Evolutionary conservation across 2,329 filamentous ascomycete species (phyloP).

Genomic region (Dactylellina drechsleri): DNA sequence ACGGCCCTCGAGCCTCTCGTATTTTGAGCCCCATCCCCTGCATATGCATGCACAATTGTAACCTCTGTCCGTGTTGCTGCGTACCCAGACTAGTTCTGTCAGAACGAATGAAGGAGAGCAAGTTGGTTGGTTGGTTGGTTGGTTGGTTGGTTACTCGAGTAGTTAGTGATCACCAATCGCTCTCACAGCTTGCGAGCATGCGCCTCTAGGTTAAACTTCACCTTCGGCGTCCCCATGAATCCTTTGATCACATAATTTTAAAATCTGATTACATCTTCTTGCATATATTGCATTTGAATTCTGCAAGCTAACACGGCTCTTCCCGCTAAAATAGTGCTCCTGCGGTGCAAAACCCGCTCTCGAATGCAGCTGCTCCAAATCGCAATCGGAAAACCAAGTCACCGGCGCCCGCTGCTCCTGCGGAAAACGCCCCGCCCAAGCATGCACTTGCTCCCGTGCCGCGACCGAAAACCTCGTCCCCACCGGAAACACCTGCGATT

Average conservation of each 20-base stretch:
- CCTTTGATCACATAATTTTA: too few relatives aligned
- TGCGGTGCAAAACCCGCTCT: constrained; percentile 45
- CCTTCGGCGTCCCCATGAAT: too few relatives aligned
- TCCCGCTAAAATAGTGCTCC: constrained; percentile 33
- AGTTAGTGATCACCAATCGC: too few relatives aligned
- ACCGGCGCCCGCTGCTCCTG: constrained; percentile 49
- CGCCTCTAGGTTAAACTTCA: too few relatives aligned
- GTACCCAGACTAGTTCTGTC: neutral
- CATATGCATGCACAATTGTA: constrained; percentile 6
- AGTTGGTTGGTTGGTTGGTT: too few relatives aligned
- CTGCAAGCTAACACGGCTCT: too few relatives aligned
- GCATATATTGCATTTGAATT: too few relatives aligned
- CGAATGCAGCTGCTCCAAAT: constrained; percentile 33
- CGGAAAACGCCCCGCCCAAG: constrained; percentile 52
- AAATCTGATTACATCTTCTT: too few relatives aligned
- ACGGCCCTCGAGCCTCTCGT: neutral
- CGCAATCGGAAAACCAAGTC: constrained; percentile 47
- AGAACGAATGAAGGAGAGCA: too few relatives aligned
- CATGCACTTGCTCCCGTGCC: constrained; percentile 49
- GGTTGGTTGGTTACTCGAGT: too few relatives aligned
- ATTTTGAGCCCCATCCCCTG: constrained; percentile 5
- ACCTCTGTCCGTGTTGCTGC: neutral
- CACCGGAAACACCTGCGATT: constrained; percentile 31
- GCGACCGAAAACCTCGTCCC: constrained; percentile 39
- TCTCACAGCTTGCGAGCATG: too few relatives aligned